These are phyloP conservation scores for Taxawa tesnikishii DNA, from an alignment of 2,329 filamentous ascomycete species.

Conservation along the genomic window DNA sequence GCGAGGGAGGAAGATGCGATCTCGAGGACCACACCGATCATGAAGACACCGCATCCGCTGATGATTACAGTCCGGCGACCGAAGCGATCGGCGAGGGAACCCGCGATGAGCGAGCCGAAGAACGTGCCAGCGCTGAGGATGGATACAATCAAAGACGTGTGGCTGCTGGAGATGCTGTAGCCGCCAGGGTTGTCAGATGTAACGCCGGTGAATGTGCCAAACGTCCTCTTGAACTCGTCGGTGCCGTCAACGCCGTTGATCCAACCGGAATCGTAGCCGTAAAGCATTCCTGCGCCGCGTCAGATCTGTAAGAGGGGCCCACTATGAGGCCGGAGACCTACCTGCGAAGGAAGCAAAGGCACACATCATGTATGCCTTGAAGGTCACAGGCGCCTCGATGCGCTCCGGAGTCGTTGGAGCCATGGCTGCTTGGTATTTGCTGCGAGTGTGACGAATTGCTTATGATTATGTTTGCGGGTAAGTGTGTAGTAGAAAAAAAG, in stretches of 20 bases:
- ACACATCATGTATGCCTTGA: slow-evolving; percentile 32
- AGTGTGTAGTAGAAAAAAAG: too few species aligned
- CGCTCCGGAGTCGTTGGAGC: slow-evolving; percentile 21
- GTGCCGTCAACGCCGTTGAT: slow-evolving; percentile 41
- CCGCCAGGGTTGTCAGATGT: slow-evolving; percentile 1
- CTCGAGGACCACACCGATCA: slow-evolving; percentile 60
- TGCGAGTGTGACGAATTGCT: too few species aligned
- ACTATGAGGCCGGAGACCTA: too few species aligned
- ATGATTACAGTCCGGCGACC: slow-evolving; percentile 62
- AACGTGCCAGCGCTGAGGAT: slow-evolving; percentile 75
- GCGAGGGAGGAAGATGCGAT: slow-evolving; percentile 39
- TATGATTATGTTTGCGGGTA: too few species aligned
- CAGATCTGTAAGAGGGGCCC: too few species aligned
- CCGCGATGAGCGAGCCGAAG: slow-evolving; percentile 61
- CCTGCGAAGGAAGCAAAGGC: slow-evolving; percentile 36
- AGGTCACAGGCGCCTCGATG: slow-evolving; percentile 38
- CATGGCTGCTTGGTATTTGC: too few species aligned
- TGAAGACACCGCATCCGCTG: slow-evolving; percentile 47
- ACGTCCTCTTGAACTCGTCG: slow-evolving; percentile 37
- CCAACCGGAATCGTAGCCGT: slow-evolving; percentile 68
- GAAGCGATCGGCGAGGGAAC: slow-evolving; percentile 56
- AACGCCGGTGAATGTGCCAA: slow-evolving; percentile 20
- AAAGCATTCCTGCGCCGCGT: slow-evolving; percentile 60
- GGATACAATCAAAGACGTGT: slow-evolving; percentile 58
- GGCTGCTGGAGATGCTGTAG: slow-evolving; percentile 14